phyloP scores from a whole-genome alignment of 179 eudicot genomes.

The Silene noctiflora region DNA sequence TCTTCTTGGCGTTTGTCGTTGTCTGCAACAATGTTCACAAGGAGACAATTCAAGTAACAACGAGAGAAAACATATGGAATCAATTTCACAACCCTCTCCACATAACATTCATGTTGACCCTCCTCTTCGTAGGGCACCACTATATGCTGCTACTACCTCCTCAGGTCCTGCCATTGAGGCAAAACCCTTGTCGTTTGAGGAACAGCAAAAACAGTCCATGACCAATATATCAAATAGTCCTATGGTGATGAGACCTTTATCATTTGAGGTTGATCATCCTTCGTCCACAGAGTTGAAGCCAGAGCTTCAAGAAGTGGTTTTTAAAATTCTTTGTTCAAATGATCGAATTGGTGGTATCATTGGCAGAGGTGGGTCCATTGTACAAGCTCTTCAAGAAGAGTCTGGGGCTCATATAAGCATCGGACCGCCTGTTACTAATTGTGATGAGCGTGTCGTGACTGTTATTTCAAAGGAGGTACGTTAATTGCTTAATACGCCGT shows the following conservation, averaged over 20 bases:
- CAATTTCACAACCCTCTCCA: slow-evolving; percentile 30
- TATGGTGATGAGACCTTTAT: slow-evolving; percentile 31
- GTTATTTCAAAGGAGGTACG: slow-evolving; percentile 69
- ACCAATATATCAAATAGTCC: slow-evolving; percentile 32
- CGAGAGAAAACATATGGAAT: slow-evolving; percentile 39
- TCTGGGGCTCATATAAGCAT: slow-evolving; percentile 64
- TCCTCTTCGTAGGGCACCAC: slow-evolving; percentile 21
- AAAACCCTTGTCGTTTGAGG: slow-evolving; percentile 9
- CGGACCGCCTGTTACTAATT: slow-evolving; percentile 42
- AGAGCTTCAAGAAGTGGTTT: slow-evolving; percentile 44
- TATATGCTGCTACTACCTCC: slow-evolving; percentile 6
- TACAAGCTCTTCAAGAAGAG: slow-evolving; percentile 64
- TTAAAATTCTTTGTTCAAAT: slow-evolving; percentile 59
- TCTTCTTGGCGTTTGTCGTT: slow-evolving; percentile 53
- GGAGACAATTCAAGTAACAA: slow-evolving; percentile 36
- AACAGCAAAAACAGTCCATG: slow-evolving; percentile 23
- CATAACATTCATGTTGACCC: slow-evolving; percentile 32
- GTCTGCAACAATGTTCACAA: slow-evolving; percentile 54
- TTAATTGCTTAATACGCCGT: slow-evolving; percentile 12
- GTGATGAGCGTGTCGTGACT: slow-evolving; percentile 64
- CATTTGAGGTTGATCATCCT: slow-evolving; percentile 33
- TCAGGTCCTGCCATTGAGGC: neutral
- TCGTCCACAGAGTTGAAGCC: slow-evolving; percentile 26
- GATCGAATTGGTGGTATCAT: slow-evolving; percentile 69
- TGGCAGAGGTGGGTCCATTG: slow-evolving; percentile 74